Base-by-base conservation (phyloP, 805 yeast species). In the Tetrapisispora pingtungensis region DNA sequence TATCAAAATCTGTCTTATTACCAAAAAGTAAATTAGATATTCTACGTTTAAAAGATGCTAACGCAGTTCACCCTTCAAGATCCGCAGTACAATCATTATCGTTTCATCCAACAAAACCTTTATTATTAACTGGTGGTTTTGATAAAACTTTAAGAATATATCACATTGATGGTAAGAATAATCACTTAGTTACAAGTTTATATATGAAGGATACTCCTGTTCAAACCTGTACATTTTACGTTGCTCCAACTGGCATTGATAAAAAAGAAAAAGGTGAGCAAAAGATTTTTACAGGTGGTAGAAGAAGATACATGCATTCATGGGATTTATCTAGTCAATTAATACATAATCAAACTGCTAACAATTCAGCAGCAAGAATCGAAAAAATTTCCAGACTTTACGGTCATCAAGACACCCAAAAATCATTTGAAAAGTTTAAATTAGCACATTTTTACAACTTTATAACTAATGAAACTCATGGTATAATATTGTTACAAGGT, bases 321-420 rank as follows among this genome's bases (percentile, higher is more conserved):
- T 89, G 97, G 96, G 89, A 88, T 62, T 70, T 93, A 41, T 77
- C 78, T 14, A 67, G 74, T 1, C 88, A 90, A 12, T 42, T 50
- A 28, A 40, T 49, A 19, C 45, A 47, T 28, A 37, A 47, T 19
- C 40, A 39, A 33, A 33, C 41, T 17, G 41, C 49, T 13, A 46
- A 47, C 32, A 46, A 52, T 12, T 45, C 50, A 7, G 40, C 49
- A n/a, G 59, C 65, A 1, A 71, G 69, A 17, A 78, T 88, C 36
- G 95, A 88, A 52, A 93, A 89, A 65, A 78, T 93, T 34, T 77
- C 84, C 43, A 77, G 96, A 64, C 66, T 90, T 72, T 90, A 89
- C 61, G 98, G 98, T 4, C 95, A 89, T 57, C 96, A 86, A 58
- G 68, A 73, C 31, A 77, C 81, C 31, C 97, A 90, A 68, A 75